These are phyloP conservation scores for Helotiales sp. DNA, from an alignment of 2,329 filamentous ascomycete genomes.

Conservation along the genomic window DNA sequence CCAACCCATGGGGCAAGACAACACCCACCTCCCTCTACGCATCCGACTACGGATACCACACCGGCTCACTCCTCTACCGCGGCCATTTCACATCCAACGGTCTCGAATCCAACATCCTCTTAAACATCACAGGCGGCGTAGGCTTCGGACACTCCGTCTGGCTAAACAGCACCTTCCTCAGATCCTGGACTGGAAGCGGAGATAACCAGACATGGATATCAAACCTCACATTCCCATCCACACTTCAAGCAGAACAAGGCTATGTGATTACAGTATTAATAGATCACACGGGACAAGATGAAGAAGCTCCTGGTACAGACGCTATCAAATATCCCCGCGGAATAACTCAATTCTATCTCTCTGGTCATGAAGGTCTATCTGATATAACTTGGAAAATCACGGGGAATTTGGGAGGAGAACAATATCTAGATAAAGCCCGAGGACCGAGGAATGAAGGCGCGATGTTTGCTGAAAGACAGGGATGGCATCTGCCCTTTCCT, in stretches of 20 bases:
- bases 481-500: background rate
- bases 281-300: background rate
- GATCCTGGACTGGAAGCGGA: slow-evolving; percentile 47
- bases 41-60: slow-evolving; percentile 72
- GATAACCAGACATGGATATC: background rate
- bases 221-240: background rate
- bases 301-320: background rate
- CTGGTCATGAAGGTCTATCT: background rate
- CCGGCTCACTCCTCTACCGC: slow-evolving; percentile 66
- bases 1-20: slow-evolving; percentile 10
- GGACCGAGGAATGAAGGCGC: background rate
- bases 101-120: slow-evolving; percentile 53
- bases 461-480: background rate
- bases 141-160: slow-evolving; percentile 67
- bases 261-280: background rate
- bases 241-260: background rate
- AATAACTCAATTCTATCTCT: background rate
- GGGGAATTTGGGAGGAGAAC: background rate
- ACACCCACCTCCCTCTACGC: slow-evolving; percentile 57
- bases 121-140: slow-evolving; percentile 62
- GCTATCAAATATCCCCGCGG: background rate
- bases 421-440: background rate
- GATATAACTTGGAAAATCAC: background rate
- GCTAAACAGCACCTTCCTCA: slow-evolving; percentile 60
- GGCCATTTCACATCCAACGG: slow-evolving; percentile 66